Conservation (phyloP, 768 basidiomycete species). For the Boletus coccyginus region DNA sequence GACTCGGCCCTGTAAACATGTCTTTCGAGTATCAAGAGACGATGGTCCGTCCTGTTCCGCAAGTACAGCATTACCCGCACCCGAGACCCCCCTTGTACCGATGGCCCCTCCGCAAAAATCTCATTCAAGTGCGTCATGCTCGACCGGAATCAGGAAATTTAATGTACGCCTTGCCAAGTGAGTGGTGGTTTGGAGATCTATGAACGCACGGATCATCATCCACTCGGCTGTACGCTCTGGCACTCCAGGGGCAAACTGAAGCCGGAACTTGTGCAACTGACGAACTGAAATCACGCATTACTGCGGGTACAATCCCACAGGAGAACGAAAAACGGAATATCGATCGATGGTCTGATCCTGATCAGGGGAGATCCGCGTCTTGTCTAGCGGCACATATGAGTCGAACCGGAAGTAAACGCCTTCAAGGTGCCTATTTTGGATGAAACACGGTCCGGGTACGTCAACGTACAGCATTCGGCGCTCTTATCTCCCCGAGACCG, state of each 20-base stretch:
- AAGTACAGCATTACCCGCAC: not conserved
- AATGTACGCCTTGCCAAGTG: not conserved
- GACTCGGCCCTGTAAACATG: not conserved
- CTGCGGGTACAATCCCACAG: not conserved
- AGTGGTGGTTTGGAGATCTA: not conserved
- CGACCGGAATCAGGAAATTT: not conserved
- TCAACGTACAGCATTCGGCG: not conserved
- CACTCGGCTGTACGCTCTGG: not conserved
- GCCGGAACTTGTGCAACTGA: not conserved
- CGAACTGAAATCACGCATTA: not conserved
- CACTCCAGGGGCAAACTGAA: not conserved
- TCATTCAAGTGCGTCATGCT: constrained; percentile 20
- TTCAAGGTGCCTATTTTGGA: not conserved
- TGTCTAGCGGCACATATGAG: not conserved
- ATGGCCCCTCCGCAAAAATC: constrained; percentile 10
- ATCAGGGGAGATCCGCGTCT: not conserved
- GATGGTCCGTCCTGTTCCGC: not conserved
- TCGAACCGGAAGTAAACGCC: not conserved
- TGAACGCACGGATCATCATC: constrained; percentile 15
- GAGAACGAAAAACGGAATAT: not conserved
- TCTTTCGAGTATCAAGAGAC: not conserved
- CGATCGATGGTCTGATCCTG: not conserved
- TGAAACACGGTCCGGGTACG: constrained; percentile 4
- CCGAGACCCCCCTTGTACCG: no score
- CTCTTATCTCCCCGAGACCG: not conserved